These are phyloP conservation scores for Thyridium curvatum DNA, from an alignment of 2,329 filamentous ascomycete genomes.

Conservation along the genomic window DNA sequence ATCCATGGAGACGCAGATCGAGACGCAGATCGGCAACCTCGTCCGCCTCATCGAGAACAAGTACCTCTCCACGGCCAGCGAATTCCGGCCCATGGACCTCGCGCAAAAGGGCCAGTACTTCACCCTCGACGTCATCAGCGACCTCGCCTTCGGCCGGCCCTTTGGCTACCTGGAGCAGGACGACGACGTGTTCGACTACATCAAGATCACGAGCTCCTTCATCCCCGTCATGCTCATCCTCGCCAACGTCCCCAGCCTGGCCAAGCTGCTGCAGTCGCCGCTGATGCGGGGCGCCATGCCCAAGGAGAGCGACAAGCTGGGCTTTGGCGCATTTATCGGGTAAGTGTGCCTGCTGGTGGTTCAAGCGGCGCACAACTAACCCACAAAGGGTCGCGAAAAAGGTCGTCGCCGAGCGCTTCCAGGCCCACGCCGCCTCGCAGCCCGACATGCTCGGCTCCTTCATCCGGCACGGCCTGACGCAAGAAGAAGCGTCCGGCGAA, in stretches of 20 bases:
- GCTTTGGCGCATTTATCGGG: constrained; percentile 31
- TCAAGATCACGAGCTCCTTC: constrained; percentile 28
- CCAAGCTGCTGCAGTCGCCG: neutral
- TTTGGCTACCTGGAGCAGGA: constrained; percentile 36
- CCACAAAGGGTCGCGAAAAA: neutral
- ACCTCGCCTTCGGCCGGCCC: constrained; percentile 35
- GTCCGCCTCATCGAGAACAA: constrained; percentile 29
- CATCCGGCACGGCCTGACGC: constrained; percentile 1
- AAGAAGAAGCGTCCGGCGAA: constrained; percentile 6
- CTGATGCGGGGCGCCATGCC: neutral
- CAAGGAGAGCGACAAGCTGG: constrained; percentile 12
- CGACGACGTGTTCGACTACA: constrained; percentile 33
- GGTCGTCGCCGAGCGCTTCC: neutral
- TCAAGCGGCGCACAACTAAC: neutral
- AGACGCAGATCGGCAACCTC: constrained; percentile 9
- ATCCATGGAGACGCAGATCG: constrained; percentile 8
- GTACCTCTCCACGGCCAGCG: constrained; percentile 16
- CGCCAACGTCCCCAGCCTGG: neutral
- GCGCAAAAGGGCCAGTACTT: constrained; percentile 39
- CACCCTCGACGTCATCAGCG: constrained; percentile 44
- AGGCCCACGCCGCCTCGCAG: constrained; percentile 10
- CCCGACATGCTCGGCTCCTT: constrained; percentile 5
- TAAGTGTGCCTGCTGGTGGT: neutral
- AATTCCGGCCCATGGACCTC: constrained; percentile 36
- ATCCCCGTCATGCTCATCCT: constrained; percentile 25